These are phyloP conservation scores for Chaetomiaceae sp. DNA, from an alignment of 2,329 filamentous ascomycete genomes.

Conservation along the genomic window DNA sequence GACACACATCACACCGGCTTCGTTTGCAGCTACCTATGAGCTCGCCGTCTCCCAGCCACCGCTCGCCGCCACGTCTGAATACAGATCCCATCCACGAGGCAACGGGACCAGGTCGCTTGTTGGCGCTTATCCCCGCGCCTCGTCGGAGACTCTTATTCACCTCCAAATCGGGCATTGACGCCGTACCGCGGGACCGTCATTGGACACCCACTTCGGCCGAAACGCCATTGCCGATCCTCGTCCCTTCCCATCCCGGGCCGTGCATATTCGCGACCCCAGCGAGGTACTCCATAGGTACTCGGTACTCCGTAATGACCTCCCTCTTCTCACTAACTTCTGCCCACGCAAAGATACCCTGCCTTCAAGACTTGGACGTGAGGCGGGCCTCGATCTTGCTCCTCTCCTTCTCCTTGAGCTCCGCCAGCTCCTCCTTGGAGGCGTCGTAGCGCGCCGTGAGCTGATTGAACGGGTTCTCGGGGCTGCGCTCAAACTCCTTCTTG, in stretches of 20 bases:
- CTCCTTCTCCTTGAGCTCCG: slow-evolving; percentile 61
- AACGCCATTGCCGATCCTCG: slow-evolving; percentile 1
- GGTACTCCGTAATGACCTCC: not conserved
- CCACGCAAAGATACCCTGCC: not conserved
- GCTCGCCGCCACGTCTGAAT: not conserved
- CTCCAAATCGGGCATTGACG: not conserved
- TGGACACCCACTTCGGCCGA: slow-evolving; percentile 8
- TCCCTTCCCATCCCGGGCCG: slow-evolving; percentile 15
- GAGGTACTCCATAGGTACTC: no score
- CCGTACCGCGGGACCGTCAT: slow-evolving; percentile 4
- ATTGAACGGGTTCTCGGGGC: slow-evolving; percentile 93
- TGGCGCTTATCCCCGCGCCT: not conserved
- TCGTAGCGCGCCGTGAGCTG: slow-evolving; percentile 75
- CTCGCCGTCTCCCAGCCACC: not conserved
- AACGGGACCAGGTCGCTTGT: not conserved
- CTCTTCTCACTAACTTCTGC: not conserved
- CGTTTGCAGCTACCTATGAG: not conserved
- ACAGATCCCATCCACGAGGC: not conserved
- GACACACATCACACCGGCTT: not conserved
- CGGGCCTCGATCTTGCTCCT: slow-evolving; percentile 70
- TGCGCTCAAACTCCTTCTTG: slow-evolving; percentile 90
- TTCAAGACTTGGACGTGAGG: slow-evolving; percentile 41
- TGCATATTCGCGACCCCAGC: slow-evolving; percentile 10
- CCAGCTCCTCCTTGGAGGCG: slow-evolving; percentile 71
- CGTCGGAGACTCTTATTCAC: not conserved